A percentile compares a stretch with the other conserved stretches of the same genome.
These are phyloP conservation scores for Apophysomyces elegans DNA, from an alignment of 371 early-diverging fungal species.

Conservation along the genomic window DNA sequence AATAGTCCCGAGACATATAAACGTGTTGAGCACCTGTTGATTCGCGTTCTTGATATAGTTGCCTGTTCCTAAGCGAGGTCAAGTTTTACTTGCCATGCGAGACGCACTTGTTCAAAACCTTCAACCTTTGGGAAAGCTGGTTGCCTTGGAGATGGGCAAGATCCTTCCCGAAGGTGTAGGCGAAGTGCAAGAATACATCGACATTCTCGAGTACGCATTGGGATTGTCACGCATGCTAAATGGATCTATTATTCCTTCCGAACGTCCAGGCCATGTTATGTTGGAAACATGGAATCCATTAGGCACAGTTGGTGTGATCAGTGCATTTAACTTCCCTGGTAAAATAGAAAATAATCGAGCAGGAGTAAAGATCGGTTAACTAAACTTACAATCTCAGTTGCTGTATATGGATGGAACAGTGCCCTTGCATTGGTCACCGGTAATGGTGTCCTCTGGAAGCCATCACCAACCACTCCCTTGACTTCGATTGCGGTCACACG, in stretches of 20 bases:
- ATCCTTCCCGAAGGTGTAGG: slow-evolving; percentile 94
- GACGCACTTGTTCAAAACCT: slow-evolving; percentile 78
- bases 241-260: slow-evolving; percentile 91
- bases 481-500: slow-evolving; percentile 90
- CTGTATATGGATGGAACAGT: slow-evolving; percentile 92
- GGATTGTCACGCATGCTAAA: slow-evolving; percentile 89
- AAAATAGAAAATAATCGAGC: slow-evolving; percentile 14
- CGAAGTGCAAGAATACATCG: slow-evolving; percentile 98
- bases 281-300: slow-evolving; percentile 97
- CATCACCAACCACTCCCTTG: slow-evolving; percentile 91
- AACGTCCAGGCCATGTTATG: slow-evolving; percentile 95
- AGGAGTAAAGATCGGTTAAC: neutral
- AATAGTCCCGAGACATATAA: neutral
- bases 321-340: slow-evolving; percentile 90
- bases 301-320: slow-evolving; percentile 93
- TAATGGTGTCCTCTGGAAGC: slow-evolving; percentile 94
- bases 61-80: slow-evolving; percentile 93
- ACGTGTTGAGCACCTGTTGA: neutral
- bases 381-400: slow-evolving; percentile 40
- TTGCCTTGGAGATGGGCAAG: slow-evolving; percentile 96
- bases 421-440: slow-evolving; percentile 92
- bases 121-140: slow-evolving; percentile 83
- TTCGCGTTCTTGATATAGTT: slow-evolving; percentile 35
- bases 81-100: slow-evolving; percentile 93
- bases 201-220: slow-evolving; percentile 92